Evolutionary conservation across 345 rosid species (phyloP), one percentile per base, ranked within the genome.

Genomic region (Bruguiera gymnorhiza): DNA sequence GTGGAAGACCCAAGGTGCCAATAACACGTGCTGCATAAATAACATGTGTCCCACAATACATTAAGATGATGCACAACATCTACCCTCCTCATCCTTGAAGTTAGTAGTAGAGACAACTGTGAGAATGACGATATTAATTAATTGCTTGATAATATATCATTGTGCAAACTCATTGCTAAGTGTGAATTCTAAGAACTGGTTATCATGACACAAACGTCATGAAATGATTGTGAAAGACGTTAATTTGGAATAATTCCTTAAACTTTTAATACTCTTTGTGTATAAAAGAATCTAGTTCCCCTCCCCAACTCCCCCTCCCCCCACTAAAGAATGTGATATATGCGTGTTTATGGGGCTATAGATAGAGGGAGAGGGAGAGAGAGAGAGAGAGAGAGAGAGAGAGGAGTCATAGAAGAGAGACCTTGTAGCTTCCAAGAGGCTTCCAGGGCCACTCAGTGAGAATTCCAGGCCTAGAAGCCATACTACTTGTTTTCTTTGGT

Each of bases 381-480:
- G 43, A 0, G 36, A 9, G 4, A 60, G 13, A n/a, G 21, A 15
- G 48, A 23, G 1, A 50, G 5, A 19, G 34, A 6, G 7, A 6
- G 36, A 6, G 4, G 32, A 19, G 6, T 9, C 8, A 34, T n/a
- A 32, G 50, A 55, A 13, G 23, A 23, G 1, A 36, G 16, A 84
- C 91, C 88, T 87, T 87, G 63, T 84, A 87, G 79, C 66, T 78
- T 54, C 90, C 92, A 66, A 87, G 87, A 67, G 85, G 76, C 48
- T 53, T 70, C 92, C 92, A 89, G 21, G 92, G 89, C 96, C 89
- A 87, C 16, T 87, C 81, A 0, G 89, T 85, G 73, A 86, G 86
- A 74, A 79, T 60, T 73, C 90, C 90, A 24, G 96, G 92, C 34
- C 26, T 84, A 1, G 86, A 79, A 60, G 90, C 96, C 92, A 87